A percentile compares a stretch with the other conserved stretches of the same genome.
phyloP scores from a whole-genome alignment of 768 basidiomycete species.

The Russula abietina region DNA sequence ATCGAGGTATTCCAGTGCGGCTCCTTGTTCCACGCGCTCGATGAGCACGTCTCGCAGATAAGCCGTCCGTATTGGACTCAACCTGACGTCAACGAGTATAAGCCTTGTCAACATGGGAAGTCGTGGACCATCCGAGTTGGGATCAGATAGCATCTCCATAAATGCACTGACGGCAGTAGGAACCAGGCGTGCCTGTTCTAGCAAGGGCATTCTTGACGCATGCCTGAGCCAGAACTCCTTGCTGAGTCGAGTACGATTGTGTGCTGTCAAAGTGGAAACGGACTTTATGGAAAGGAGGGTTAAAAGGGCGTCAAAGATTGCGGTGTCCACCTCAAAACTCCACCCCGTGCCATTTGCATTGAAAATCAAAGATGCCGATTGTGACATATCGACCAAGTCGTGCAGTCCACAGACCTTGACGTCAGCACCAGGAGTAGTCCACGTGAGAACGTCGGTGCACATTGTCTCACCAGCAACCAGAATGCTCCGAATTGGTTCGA shows the following conservation, averaged over 20 bases:
- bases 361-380: neutral
- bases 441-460: neutral
- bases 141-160: too few relatives aligned
- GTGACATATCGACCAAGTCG: neutral
- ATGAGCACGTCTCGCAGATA: neutral
- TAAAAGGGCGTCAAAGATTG: neutral
- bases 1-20: neutral
- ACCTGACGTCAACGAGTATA: too few relatives aligned
- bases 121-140: neutral
- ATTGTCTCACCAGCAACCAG: neutral
- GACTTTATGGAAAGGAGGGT: neutral
- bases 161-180: neutral
- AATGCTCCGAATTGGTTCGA: too few relatives aligned
- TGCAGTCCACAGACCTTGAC: neutral
- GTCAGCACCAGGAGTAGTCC: neutral
- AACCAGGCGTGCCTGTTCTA: neutral
- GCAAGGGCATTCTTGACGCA: neutral
- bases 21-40: neutral
- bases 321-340: neutral
- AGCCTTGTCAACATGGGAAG: neutral
- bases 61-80: neutral
- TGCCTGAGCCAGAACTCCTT: neutral
- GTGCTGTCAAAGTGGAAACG: neutral
- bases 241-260: neutral
- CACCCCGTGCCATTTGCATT: fast-evolving